A percentile compares a stretch with the other conserved stretches of the same genome.
Evolutionary conservation across 1,284 basidiomycete species (phyloP).

Genomic region (Anthracocystis panici-leucophaei): DNA sequence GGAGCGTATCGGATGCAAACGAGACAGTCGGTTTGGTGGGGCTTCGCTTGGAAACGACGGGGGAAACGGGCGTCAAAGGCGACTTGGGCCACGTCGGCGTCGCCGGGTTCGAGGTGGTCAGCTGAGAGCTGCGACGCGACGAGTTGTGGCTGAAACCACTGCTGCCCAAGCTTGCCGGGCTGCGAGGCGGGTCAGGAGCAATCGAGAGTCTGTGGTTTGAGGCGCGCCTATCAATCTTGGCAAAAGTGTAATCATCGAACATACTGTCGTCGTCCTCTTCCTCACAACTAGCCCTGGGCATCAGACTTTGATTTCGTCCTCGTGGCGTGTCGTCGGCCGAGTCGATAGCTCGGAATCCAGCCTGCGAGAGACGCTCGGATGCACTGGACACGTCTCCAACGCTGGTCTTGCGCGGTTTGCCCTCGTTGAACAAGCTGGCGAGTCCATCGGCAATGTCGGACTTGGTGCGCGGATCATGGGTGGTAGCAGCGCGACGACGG

Average conservation of each 20-base stretch:
- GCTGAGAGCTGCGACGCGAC: slow-evolving; percentile 39
- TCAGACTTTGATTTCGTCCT: slow-evolving; percentile 27
- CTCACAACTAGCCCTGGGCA: slow-evolving; percentile 3
- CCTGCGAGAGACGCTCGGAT: slow-evolving; percentile 1
- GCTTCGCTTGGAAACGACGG: slow-evolving; percentile 8
- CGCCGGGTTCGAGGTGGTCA: slow-evolving; percentile 14
- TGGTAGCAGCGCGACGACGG: slow-evolving; percentile 16
- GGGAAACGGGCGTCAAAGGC: slow-evolving; percentile 35
- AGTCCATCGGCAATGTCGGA: slow-evolving; percentile 39
- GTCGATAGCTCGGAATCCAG: slow-evolving; percentile 37
- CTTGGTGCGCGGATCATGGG: slow-evolving; percentile 30
- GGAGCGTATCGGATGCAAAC: slow-evolving; percentile 27
- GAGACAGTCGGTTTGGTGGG: slow-evolving; percentile 23
- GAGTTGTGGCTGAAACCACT: slow-evolving; percentile 15
- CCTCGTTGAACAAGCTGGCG: slow-evolving; percentile 26
- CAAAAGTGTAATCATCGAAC: slow-evolving; percentile 43
- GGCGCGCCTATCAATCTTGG: slow-evolving; percentile 22
- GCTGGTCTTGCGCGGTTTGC: slow-evolving; percentile 23
- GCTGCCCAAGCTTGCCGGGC: slow-evolving; percentile 20
- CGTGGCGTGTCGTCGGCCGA: slow-evolving; percentile 47
- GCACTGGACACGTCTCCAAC: background rate
- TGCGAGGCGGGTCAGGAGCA: slow-evolving; percentile 26
- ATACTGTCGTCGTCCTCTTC: slow-evolving; percentile 40
- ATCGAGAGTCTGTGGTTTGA: slow-evolving; percentile 36
- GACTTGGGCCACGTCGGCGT: slow-evolving; percentile 45